Conservation (phyloP, 495 filamentous ascomycete genomes). For the Lasiosphaeriaceae sp. region DNA sequence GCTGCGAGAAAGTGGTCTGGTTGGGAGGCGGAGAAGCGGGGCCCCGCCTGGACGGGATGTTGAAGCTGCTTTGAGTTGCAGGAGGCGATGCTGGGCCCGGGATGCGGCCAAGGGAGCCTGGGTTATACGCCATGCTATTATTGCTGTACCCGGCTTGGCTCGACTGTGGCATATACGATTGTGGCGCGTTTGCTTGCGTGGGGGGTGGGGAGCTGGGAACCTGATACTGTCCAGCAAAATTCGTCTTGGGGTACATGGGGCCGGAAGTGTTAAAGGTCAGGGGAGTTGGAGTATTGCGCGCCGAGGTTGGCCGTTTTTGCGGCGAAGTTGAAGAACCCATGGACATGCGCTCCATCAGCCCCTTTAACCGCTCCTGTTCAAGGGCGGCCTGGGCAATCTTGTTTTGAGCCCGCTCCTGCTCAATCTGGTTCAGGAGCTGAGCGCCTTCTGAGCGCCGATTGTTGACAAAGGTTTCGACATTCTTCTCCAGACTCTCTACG, state of each 20-base stretch:
- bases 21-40: conserved; percentile 53
- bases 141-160: conserved; percentile 12
- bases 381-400: conserved; percentile 73
- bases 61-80: conserved; percentile 42
- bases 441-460: conserved; percentile 90
- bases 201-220: conserved; percentile 49
- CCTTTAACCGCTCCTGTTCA: conserved; percentile 79
- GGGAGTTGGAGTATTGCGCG: conserved; percentile 44
- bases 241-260: conserved; percentile 45
- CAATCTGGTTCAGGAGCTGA: conserved; percentile 82
- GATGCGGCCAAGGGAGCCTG: conserved; percentile 45
- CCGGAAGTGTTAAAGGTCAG: conserved; percentile 33
- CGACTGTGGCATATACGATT: conserved; percentile 30
- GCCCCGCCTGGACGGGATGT: conserved; percentile 37
- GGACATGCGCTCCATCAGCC: conserved; percentile 93
- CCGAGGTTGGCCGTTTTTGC: conserved; percentile 40
- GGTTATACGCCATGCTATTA: conserved; percentile 35
- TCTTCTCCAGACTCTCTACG: conserved; percentile 90
- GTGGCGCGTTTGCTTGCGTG: conserved; percentile 37
- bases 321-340: conserved; percentile 58
- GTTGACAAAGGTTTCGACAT: conserved; percentile 94
- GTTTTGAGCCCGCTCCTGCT: conserved; percentile 65
- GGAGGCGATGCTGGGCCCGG: conserved; percentile 47
- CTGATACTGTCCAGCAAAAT: conserved; percentile 47
- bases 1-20: conserved; percentile 42